Evolutionary conservation across 2,329 filamentous ascomycete species (phyloP).

Genomic region (Xylariales sp.): DNA sequence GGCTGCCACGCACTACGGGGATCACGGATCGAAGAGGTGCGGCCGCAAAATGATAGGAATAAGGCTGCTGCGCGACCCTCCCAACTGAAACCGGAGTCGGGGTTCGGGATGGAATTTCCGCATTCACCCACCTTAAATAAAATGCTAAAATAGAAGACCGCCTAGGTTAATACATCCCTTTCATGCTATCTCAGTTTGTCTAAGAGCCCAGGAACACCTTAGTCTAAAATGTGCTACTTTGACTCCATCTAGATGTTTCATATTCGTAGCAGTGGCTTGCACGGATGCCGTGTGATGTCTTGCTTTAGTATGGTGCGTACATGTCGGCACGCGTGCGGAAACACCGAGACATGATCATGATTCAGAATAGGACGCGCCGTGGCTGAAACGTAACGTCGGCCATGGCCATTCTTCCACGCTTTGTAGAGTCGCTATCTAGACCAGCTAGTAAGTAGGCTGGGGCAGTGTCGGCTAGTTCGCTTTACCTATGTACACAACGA

Average conservation of each 20-base stretch:
- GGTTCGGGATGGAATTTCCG: no score
- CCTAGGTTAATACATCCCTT: no score
- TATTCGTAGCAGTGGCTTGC: background rate
- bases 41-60: no score
- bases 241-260: no score
- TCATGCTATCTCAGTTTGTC: no score
- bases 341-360: background rate
- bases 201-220: no score
- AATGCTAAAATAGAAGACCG: no score
- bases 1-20: no score
- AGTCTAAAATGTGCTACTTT: no score
- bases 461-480: constrained; percentile 15
- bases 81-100: background rate
- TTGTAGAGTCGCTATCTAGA: constrained; percentile 26
- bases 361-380: background rate
- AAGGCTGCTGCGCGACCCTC: no score
- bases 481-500: constrained; percentile 31
- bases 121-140: no score
- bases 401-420: constrained; percentile 11
- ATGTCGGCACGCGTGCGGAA: background rate
- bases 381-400: constrained; percentile 11
- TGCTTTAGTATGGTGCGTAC: background rate
- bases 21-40: no score
- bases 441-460: constrained; percentile 28
- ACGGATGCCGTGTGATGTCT: background rate